phyloP scores from a whole-genome alignment of 495 filamentous ascomycete species.

The Penicillium canariense region DNA sequence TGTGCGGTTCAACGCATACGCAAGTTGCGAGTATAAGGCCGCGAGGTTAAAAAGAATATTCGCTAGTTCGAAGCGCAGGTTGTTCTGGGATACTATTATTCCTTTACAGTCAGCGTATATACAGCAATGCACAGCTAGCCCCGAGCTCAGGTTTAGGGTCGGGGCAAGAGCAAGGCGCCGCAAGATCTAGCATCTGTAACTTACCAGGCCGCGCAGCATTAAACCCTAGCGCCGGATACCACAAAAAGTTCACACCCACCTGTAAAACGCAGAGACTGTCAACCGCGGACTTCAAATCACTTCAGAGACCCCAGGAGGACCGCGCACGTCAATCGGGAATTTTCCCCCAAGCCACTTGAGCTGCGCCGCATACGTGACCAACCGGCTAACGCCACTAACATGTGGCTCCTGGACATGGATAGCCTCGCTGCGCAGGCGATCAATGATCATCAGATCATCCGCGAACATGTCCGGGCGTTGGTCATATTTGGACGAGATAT shows the following conservation, averaged over 20 bases:
- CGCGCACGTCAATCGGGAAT: constrained; percentile 88
- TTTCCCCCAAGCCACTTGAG: constrained; percentile 92
- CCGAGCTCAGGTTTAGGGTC: too few species aligned
- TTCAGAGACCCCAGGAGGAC: background rate
- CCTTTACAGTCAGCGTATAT: background rate
- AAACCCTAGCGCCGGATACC: constrained; percentile 92
- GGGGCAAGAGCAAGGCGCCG: too few species aligned
- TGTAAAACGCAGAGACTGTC: constrained; percentile 27
- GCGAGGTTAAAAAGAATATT: constrained; percentile 93
- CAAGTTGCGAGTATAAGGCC: constrained; percentile 89
- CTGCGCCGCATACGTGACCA: constrained; percentile 87
- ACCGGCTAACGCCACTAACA: constrained; percentile 80
- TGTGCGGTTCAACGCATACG: constrained; percentile 73
- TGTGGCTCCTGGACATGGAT: constrained; percentile 87
- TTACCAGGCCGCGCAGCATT: constrained; percentile 70
- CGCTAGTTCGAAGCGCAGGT: constrained; percentile 90
- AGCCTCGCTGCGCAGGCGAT: constrained; percentile 76
- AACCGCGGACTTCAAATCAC: background rate
- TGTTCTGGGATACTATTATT: constrained; percentile 70
- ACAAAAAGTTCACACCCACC: constrained; percentile 94
- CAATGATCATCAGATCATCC: constrained; percentile 82
- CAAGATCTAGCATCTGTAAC: constrained; percentile 17
- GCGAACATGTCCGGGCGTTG: constrained; percentile 98
- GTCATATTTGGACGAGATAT: constrained; percentile 98
- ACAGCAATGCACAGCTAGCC: background rate